Evolutionary conservation across 78 protist species (phyloP).

Genomic region (Emiliania huxleyi): DNA sequence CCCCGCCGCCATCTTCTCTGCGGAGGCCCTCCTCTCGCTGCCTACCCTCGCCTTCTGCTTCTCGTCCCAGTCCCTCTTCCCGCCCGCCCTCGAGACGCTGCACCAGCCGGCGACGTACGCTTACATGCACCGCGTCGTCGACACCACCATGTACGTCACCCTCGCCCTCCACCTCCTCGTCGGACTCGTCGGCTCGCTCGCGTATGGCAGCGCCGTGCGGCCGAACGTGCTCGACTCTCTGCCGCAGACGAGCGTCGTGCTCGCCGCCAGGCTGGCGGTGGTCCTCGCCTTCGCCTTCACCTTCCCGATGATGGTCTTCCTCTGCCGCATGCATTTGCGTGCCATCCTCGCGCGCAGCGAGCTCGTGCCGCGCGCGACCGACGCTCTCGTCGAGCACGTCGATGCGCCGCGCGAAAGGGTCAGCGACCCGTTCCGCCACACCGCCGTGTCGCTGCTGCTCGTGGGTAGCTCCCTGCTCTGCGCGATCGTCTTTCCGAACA

Average conservation of each 20-base stretch:
- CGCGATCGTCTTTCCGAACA: neutral
- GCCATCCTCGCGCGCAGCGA: neutral
- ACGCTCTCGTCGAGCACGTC: neutral
- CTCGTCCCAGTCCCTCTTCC: neutral
- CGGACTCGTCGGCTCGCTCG: neutral
- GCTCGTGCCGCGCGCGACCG: neutral
- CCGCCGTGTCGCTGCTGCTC: neutral
- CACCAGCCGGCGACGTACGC: slow-evolving; percentile 4
- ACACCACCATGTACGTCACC: neutral
- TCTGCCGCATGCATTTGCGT: neutral
- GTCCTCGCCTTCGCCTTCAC: slow-evolving; percentile 22
- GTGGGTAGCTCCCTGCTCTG: neutral
- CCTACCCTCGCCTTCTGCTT: neutral
- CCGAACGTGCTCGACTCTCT: neutral
- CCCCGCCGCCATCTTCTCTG: neutral
- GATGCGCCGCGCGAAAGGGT: neutral
- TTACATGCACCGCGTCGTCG: neutral
- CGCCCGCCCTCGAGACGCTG: slow-evolving; percentile 2
- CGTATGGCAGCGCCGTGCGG: neutral
- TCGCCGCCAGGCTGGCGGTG: neutral
- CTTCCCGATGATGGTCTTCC: slow-evolving; percentile 15
- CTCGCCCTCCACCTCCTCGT: neutral
- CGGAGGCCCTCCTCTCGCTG: neutral
- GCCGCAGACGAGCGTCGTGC: neutral
- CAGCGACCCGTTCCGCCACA: neutral